Evolutionary conservation across 2,329 filamentous ascomycete genomes (phyloP).

Genomic region (Gaeumannomyces sp.): DNA sequence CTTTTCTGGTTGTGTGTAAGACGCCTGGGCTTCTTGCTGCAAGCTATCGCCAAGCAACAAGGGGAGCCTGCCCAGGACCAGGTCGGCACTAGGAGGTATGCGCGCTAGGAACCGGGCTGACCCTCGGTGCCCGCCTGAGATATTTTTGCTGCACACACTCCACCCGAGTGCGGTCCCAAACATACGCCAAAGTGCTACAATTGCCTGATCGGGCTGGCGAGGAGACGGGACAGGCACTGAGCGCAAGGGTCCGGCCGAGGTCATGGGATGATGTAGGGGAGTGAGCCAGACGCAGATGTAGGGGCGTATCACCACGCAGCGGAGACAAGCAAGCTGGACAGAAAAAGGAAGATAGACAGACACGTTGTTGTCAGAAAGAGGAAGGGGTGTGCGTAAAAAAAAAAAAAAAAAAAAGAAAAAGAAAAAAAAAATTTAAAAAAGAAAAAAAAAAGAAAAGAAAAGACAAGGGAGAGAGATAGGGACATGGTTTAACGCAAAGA

Average conservation of each 20-base stretch:
- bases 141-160: neutral
- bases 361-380: conserved; percentile 12
- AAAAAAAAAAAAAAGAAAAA: conserved; percentile 7
- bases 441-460: conserved; percentile 9
- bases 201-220: neutral
- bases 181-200: neutral
- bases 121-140: neutral
- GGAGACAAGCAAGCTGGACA: neutral
- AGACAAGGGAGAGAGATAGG: neutral
- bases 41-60: neutral
- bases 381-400: conserved; percentile 14
- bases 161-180: neutral
- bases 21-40: neutral
- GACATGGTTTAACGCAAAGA: conserved; percentile 11
- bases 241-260: neutral
- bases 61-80: neutral
- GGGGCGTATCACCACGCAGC: neutral
- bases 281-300: neutral
- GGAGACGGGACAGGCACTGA: neutral
- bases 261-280: conserved; percentile 1
- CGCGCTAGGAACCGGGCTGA: neutral
- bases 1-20: neutral
- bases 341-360: conserved; percentile 15
- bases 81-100: neutral
- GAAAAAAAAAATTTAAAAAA: neutral